Evolutionary conservation across 2,329 filamentous ascomycete species (phyloP).

Genomic region (Cryphonectria nitschkei): DNA sequence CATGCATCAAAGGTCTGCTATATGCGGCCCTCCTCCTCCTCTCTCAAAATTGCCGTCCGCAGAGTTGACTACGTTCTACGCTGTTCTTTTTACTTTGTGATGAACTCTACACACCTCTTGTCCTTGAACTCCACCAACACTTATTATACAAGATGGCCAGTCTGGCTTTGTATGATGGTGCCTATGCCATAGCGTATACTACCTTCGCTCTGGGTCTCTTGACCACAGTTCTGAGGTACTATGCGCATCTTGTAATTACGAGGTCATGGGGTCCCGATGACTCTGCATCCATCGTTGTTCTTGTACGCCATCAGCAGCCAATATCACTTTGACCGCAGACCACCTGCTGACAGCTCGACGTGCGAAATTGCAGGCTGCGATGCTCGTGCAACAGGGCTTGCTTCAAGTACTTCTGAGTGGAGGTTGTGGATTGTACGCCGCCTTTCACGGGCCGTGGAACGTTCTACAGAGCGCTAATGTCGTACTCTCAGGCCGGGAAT

Average conservation of each 20-base stretch:
- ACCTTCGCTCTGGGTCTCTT: background rate
- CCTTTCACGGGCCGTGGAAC: background rate
- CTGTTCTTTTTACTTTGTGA: background rate
- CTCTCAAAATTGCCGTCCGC: background rate
- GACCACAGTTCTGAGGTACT: background rate
- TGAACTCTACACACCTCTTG: background rate
- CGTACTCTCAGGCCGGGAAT: background rate
- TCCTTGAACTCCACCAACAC: background rate
- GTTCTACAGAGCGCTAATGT: background rate
- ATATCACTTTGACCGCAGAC: background rate
- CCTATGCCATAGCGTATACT: conserved; percentile 4
- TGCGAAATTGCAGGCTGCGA: background rate
- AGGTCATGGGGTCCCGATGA: background rate
- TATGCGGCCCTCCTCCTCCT: background rate
- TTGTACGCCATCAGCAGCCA: background rate
- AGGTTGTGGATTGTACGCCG: background rate
- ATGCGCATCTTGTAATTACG: background rate
- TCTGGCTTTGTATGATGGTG: background rate
- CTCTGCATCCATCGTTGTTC: background rate
- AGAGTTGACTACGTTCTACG: background rate
- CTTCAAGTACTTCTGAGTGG: conserved; percentile 1
- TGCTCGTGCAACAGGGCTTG: background rate
- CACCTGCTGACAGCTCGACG: background rate
- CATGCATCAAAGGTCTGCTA: background rate
- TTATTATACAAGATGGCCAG: background rate